These are phyloP conservation scores for Erucastrum elatum DNA, from an alignment of 345 rosid species.

Conservation along the genomic window DNA sequence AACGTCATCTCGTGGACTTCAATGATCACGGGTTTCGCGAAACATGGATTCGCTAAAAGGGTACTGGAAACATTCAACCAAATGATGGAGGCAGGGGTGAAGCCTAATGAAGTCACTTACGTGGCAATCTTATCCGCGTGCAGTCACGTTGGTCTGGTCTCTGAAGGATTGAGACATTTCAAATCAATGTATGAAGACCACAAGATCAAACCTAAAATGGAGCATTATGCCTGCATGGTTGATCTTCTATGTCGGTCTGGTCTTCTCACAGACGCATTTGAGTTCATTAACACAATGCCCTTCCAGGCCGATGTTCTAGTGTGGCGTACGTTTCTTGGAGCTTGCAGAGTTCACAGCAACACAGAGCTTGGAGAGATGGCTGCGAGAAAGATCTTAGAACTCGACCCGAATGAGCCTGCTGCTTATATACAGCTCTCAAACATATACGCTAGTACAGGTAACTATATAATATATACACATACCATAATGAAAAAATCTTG, in stretches of 20 bases:
- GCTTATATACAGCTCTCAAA: slow-evolving; percentile 70
- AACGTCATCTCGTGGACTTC: slow-evolving; percentile 78
- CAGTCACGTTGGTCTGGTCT: slow-evolving; percentile 73
- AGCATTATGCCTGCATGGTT: slow-evolving; percentile 82
- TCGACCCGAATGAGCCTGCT: slow-evolving; percentile 64
- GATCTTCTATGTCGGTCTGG: slow-evolving; percentile 72
- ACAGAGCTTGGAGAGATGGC: slow-evolving; percentile 58
- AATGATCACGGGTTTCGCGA: slow-evolving; percentile 73
- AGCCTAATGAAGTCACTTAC: slow-evolving; percentile 65
- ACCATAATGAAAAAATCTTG: neutral
- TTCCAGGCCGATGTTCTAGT: slow-evolving; percentile 51
- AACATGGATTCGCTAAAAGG: slow-evolving; percentile 59
- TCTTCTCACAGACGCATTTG: slow-evolving; percentile 53
- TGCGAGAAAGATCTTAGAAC: slow-evolving; percentile 64
- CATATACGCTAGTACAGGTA: slow-evolving; percentile 58
- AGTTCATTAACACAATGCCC: slow-evolving; percentile 62
- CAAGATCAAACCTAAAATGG: slow-evolving; percentile 63
- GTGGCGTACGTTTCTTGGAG: slow-evolving; percentile 78
- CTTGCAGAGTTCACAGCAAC: slow-evolving; percentile 60
- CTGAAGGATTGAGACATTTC: slow-evolving; percentile 65
- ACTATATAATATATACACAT: neutral
- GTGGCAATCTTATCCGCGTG: slow-evolving; percentile 70
- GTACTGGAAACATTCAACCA: slow-evolving; percentile 59
- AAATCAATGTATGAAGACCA: slow-evolving; percentile 58
- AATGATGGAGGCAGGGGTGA: slow-evolving; percentile 49